Evolutionary conservation across 2,329 filamentous ascomycete genomes (phyloP), one percentile per base, ranked within the genome.

Genomic region (Fusarium torreyae): DNA sequence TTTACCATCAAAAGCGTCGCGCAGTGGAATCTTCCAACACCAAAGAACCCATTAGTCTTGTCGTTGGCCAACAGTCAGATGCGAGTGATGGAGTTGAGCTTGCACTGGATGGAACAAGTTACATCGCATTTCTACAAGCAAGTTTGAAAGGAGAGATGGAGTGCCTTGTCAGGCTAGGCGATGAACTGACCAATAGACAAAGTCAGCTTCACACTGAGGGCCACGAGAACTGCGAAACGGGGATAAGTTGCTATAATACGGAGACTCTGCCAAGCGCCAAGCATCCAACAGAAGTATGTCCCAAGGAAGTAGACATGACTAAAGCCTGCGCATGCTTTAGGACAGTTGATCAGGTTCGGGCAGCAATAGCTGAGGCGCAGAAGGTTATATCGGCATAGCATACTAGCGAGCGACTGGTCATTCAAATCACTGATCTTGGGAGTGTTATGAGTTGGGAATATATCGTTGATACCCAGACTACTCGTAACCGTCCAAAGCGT

Each of bases 271-370:
- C 65, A 2, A 59, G 33, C 0, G 49, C 55, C 1, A 68, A 69
- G 10, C 60, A 68, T 45, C 66, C 65, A 2, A 53, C 66, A 0
- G 66, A 68, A 9, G 49, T 68, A 0, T 68, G 66, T 11, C 66
- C 66, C 0, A 69, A 55, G 28, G 66, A 68, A 31, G 65, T 68
- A 5, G 66, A 68, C 6, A 68, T 68, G 28, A 68, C 66, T 0
- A 65, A 52, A 5, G 65, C 61, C 0, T 68, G 66, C 22, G 61
- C 65, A 0, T 68, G 66, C 6, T 68, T 68, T 2, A 39, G 66
- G 6, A 68, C 66, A 0, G 66, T 68, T 1, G 66, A 68, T 5
- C 66, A 68, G 26, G 66, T 69, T 0, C 49, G 20, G 17, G 66
- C 66, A 1, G 66, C 46, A 0, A 56, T 63, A 39, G 57, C 49